A percentile compares a stretch with the other conserved stretches of the same genome.
Conservation (phyloP, 495 filamentous ascomycete genomes). For the Aspergillus hancockii region DNA sequence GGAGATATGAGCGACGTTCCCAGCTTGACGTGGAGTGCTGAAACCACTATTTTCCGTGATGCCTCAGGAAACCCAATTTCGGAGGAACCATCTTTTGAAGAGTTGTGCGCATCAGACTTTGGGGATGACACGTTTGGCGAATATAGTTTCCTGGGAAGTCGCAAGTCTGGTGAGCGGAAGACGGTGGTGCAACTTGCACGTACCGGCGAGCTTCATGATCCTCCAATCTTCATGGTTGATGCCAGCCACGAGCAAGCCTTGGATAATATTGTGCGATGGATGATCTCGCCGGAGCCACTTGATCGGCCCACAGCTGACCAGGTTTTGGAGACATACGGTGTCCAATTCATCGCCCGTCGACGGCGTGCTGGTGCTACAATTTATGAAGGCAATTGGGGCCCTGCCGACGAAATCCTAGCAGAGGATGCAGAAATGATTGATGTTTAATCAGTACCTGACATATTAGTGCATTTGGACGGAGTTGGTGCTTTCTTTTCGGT, state of each 20-base stretch:
- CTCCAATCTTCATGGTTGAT: constrained; percentile 86
- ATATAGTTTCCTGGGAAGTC: constrained; percentile 32
- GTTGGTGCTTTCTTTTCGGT: constrained; percentile 37
- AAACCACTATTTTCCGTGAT: constrained; percentile 69
- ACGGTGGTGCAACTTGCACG: constrained; percentile 35
- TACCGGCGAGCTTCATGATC: constrained; percentile 68
- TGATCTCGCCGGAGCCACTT: constrained; percentile 77
- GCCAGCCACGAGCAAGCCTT: constrained; percentile 66
- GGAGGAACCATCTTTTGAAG: constrained; percentile 49
- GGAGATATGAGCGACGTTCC: constrained; percentile 87
- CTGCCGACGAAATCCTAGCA: constrained; percentile 68
- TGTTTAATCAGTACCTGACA: constrained; percentile 48
- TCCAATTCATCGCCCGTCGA: constrained; percentile 73
- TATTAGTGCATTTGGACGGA: constrained; percentile 44
- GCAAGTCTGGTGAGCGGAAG: constrained; percentile 28
- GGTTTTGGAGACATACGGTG: constrained; percentile 64
- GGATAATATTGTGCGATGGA: constrained; percentile 82
- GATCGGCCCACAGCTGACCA: constrained; percentile 74
- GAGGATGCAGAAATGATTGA: constrained; percentile 76
- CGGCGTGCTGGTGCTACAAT: constrained; percentile 84
- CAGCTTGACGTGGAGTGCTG: constrained; percentile 75
- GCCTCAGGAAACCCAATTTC: constrained; percentile 67
- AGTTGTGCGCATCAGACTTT: constrained; percentile 52
- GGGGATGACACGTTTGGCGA: constrained; percentile 45
- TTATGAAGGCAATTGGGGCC: constrained; percentile 95